phyloP scores from a whole-genome alignment of 75 land plant species.

The Gnetum montanum region DNA sequence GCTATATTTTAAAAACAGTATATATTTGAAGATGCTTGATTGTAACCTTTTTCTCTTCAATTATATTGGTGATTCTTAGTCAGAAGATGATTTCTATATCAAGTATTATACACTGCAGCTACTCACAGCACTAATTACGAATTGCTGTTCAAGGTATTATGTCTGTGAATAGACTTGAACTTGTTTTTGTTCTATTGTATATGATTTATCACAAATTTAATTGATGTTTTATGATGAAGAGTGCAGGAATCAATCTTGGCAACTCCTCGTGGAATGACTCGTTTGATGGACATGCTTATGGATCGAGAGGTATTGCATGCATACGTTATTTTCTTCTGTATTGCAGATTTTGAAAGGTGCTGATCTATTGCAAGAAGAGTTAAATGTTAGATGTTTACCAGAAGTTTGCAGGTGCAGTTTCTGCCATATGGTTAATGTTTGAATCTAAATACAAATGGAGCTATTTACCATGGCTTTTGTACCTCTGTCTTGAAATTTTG shows the following conservation, averaged over 20 bases:
- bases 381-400: too few relatives aligned
- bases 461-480: too few relatives aligned
- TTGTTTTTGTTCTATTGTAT: neutral
- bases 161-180: neutral
- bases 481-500: too few relatives aligned
- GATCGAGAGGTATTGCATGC: slow-evolving; percentile 87
- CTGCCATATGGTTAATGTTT: too few relatives aligned
- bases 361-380: too few relatives aligned
- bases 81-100: slow-evolving; percentile 89
- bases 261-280: slow-evolving; percentile 87
- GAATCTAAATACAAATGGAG: too few relatives aligned
- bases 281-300: slow-evolving; percentile 96
- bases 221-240: slow-evolving; percentile 22
- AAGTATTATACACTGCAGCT: slow-evolving; percentile 90
- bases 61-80: slow-evolving; percentile 35
- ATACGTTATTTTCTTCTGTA: neutral
- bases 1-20: neutral
- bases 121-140: slow-evolving; percentile 74
- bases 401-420: too few relatives aligned
- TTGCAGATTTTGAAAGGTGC: too few relatives aligned
- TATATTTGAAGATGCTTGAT: neutral
- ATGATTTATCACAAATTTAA: slow-evolving; percentile 2
- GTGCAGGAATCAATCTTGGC: slow-evolving; percentile 86
- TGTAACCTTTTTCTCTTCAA: neutral
- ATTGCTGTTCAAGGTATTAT: slow-evolving; percentile 70